Base-by-base conservation (phyloP, 768 basidiomycete species). In the Suillus ampliporus region DNA sequence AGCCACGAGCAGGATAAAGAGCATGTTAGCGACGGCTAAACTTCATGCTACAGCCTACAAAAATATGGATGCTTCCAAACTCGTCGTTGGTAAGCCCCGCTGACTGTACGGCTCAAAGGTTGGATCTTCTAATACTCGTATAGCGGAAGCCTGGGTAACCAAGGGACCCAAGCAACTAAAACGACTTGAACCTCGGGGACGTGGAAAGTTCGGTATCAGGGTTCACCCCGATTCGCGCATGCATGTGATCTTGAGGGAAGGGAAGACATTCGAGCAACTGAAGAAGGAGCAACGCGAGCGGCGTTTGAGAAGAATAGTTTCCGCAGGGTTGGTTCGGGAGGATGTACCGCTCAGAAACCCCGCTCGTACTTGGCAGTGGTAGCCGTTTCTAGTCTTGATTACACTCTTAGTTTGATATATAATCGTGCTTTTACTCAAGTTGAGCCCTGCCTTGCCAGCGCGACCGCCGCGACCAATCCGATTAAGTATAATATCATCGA, bases 111-210 rank as follows among this genome's bases (percentile, higher is more conserved):
- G n/a, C 40, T 48, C 52, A 28, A 44, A 47, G 21, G 15, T n/a
- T 37, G 38, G n/a, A 58, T n/a, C 5, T 40, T 38, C 47, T 58
- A 15, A 57, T 50, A 31, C 21, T 63, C 23, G 58, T 50, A 43
- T 68, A 97, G 95, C 94, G 50, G 90, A 97, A 76, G 86, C 95
- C 23, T 99, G 95, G 97, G 95, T 97, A 17, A 90, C 86, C 52
- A 98, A 99, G 74, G 95, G 91, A 6, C 80, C 81, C 8, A 85
- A 83, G 43, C 77, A 79, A 26, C 78, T 85, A 43, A 88, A 85
- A 64, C 86, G 89, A 58, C 67, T 94, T 21, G 94, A 97, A 67
- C 86, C 91, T 62, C 89, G 88, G 74, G 97, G 94, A 58, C 86
- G 96, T 66, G 92, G 91, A 38, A 89, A 89, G 68, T 81, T 75